Base-by-base conservation (phyloP, 345 rosid species). In the Rhodomyrtus tomentosa region DNA sequence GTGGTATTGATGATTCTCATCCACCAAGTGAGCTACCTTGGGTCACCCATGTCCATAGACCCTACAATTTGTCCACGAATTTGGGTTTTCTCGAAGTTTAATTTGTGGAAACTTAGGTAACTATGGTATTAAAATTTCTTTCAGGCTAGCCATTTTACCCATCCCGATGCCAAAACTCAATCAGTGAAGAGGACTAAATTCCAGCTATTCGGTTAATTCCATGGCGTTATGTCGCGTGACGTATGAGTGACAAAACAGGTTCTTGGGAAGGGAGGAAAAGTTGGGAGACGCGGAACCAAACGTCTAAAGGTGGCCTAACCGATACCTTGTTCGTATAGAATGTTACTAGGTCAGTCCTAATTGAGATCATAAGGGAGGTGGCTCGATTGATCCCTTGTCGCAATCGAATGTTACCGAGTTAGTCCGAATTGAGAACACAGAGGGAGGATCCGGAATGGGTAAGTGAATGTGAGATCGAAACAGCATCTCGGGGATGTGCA, bases 231-330 rank as follows among this genome's bases (percentile, higher is more conserved):
- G 24, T 68, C 45, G 1, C 6, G 22, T 32, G 76, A 36, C 12
- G 3, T 2, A 0, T 1, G 3, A 68, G 0, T 5, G 9, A 18
- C 0, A 36, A 36, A 45, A 68, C 5, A 5, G 4, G 32, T 36
- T 36, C 76, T 68, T 18, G 18, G 45, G n/a, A 3, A 21, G 21
- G 6, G 45, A 10, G 20, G 24, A 18, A 7, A 68, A 32, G 3
- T 68, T 16, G 3, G 22, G 42, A 62, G 38, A 62, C 12, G 74
- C 16, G 7, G 40, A 7, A 29, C 73, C 40, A 29, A 59, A 59
- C 73, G 20, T 59, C 40, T 14, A 29, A 59, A 59, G 73, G 38
- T 59, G 40, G 38, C 73, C 73, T 29, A 2, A 18, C 36, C 40
- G 40, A 62, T 29, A 40, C 74, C 22, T 62, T 9, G 40, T 29